Evolutionary conservation across 768 basidiomycete genomes (phyloP), one percentile per base, ranked within the genome.

Genomic region (Podaxis pistillaris): DNA sequence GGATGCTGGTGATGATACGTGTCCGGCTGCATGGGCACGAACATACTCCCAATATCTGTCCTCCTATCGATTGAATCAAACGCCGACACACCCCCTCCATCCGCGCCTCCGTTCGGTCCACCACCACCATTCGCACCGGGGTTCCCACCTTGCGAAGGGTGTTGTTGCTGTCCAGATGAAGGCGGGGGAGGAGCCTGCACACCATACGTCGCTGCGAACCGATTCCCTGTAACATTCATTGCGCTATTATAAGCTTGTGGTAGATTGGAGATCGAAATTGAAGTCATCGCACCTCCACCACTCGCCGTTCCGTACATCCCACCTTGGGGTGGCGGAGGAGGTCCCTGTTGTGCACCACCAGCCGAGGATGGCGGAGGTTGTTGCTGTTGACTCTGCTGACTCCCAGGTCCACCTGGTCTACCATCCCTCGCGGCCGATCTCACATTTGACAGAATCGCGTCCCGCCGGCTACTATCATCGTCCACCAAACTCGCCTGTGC

Each of bases 21-120:
- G 26, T 94, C 92, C 37, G 92, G 89, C 71, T 93, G 93, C 81
- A 94, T 83, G 1, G 93, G 91, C 40, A 87, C 87, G 70, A 87
- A 94, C 74, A 94, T 72, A 61, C 83, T 83, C 46, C 84, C 85
- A 40, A 90, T 85, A 55, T 90, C 89, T 28, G 83, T 74, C 59
- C 87, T 81, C 55, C 84, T 79, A 58, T 87, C 87, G 17, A 88
- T 66, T n/a, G 84, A 72, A 51, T 89, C 87, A 68, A 88, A 89
- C 17, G 83, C 59, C 64, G 79, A 69, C 37, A 56, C 9, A 13
- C 22, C 28, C 28, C 28, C 26, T 44, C 24, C 41, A 7, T 13
- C 40, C 24, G 40, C 56, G 33, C 38, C 49, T n/a, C 59, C 59
- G 52, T 19, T 50, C 4, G 41, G 22, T 17, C 40, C 50, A 4